Evolutionary conservation across 2,329 filamentous ascomycete species (phyloP), one percentile per base, ranked within the genome.

Genomic region (Cytospora schulzeri): DNA sequence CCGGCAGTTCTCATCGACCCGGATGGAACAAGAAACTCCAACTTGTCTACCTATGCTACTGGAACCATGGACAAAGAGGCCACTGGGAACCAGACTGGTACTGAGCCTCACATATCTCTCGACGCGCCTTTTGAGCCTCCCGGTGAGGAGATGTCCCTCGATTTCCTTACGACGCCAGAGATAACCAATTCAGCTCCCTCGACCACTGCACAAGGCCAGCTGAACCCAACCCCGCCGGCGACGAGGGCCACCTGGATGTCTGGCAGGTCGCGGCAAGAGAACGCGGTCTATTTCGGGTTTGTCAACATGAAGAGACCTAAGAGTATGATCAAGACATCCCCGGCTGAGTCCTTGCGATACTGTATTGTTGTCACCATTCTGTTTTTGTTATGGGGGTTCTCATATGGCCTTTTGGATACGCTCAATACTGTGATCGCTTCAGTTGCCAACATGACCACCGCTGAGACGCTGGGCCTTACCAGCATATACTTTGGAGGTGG

Each of bases 381-480:
- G 0, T 96, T 97, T 77, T 88, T 96, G 68, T 79, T 97, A 3
- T 96, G 92, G 93, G 93, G 93, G 0, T 90, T 97, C 64, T 93
- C 92, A 0, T 97, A 97, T 70, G 93, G 93, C 0, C 83, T 97
- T 2, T 80, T 97, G 3, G 92, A 95, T 71, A 90, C 89, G 0
- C 83, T 97, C 31, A 96, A 96, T 73, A 83, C 83, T 24, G 86
- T 87, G 28, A 88, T 92, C 60, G 86, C 89, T 41, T 72, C 76
- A 15, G 83, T 92, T 7, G 83, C 88, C 17, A 71, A 83, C 26
- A 88, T 90, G 81, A 84, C 80, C 1, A 75, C 80, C 0, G 82
- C 85, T 8, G 83, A 92, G 73, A 88, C 84, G 0, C 78, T 92
- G 3, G 88, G 88, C 1, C 81, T 92, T 48, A 90, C 89, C 26